phyloP scores from a whole-genome alignment of 495 filamentous ascomycete species.

The Hypoxylon lienhwacheense region DNA sequence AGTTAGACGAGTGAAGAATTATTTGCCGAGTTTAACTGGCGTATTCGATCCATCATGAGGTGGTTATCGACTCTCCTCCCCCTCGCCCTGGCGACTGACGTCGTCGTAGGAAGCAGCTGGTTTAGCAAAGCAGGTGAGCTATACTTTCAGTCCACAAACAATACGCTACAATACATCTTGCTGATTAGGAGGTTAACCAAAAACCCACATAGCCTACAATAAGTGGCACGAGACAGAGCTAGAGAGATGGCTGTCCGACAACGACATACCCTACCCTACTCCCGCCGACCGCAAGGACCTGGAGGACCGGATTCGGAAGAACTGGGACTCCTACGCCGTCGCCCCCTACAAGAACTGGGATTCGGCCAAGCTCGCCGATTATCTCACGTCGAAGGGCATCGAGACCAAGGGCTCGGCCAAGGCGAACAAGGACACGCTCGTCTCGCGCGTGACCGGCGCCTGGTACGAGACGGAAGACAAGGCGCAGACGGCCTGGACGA shows the following conservation, averaged over 20 bases:
- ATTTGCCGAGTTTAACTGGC: background rate
- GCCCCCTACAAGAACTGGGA: slow-evolving; percentile 75
- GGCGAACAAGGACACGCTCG: slow-evolving; percentile 64
- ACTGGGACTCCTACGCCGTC: slow-evolving; percentile 75
- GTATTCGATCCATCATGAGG: slow-evolving; percentile 62
- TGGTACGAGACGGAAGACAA: slow-evolving; percentile 80
- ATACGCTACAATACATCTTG: no score
- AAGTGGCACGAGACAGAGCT: slow-evolving; percentile 99
- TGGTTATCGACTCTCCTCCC: slow-evolving; percentile 69
- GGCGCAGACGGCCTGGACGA: slow-evolving; percentile 66
- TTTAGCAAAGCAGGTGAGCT: slow-evolving; percentile 78
- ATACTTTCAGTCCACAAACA: no score
- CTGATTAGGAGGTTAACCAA: no score
- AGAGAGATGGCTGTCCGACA: slow-evolving; percentile 93
- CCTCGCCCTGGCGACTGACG: slow-evolving; percentile 69
- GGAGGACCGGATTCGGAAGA: slow-evolving; percentile 78
- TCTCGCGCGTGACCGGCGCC: slow-evolving; percentile 65
- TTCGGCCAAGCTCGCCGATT: slow-evolving; percentile 61
- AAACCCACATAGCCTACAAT: slow-evolving; percentile 87
- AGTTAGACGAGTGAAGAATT: background rate
- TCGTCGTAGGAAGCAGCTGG: slow-evolving; percentile 71
- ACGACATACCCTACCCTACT: slow-evolving; percentile 83
- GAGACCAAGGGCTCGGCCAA: slow-evolving; percentile 64
- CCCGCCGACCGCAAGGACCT: slow-evolving; percentile 86
- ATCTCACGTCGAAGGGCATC: slow-evolving; percentile 67